These are phyloP conservation scores for Eutrema yunnanense DNA, from an alignment of 345 rosid species.

Conservation along the genomic window DNA sequence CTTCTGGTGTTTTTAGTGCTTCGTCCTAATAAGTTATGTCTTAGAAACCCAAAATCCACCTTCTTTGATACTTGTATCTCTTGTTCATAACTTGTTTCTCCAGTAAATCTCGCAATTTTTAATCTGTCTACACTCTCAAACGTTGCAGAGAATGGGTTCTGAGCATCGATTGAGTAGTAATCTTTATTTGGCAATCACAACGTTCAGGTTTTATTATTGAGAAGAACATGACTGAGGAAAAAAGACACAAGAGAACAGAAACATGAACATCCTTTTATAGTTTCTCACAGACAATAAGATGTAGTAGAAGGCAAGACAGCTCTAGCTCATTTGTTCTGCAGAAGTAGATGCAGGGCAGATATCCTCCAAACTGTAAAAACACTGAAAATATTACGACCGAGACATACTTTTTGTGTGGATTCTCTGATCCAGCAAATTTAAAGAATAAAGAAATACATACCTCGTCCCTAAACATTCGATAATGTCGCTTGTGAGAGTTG, in stretches of 20 bases:
- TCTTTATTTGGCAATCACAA: constrained; percentile 1
- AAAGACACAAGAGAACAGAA: not conserved
- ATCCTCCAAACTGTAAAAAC: constrained; percentile 54
- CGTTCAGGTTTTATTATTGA: not conserved
- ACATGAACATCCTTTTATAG: not conserved
- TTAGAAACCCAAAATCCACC: not conserved
- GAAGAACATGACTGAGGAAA: not conserved
- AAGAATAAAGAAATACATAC: constrained; percentile 29
- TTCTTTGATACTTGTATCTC: not conserved
- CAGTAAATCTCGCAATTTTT: not conserved
- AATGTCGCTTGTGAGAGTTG: constrained; percentile 82
- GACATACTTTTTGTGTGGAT: not conserved
- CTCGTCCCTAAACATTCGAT: constrained; percentile 72
- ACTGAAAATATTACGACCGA: not conserved
- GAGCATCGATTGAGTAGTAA: not conserved
- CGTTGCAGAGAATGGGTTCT: not conserved
- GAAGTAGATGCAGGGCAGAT: constrained; percentile 47
- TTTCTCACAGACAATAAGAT: not conserved
- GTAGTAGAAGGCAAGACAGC: constrained; percentile 1
- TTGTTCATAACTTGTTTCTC: not conserved
- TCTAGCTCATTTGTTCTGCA: constrained; percentile 8
- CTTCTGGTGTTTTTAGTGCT: constrained; percentile 6
- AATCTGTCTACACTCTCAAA: not conserved
- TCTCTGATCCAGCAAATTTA: not conserved
- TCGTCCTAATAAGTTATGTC: constrained; percentile 10